Conservation (phyloP, 2,329 filamentous ascomycete species). For the Aureobasidium namibiae region DNA sequence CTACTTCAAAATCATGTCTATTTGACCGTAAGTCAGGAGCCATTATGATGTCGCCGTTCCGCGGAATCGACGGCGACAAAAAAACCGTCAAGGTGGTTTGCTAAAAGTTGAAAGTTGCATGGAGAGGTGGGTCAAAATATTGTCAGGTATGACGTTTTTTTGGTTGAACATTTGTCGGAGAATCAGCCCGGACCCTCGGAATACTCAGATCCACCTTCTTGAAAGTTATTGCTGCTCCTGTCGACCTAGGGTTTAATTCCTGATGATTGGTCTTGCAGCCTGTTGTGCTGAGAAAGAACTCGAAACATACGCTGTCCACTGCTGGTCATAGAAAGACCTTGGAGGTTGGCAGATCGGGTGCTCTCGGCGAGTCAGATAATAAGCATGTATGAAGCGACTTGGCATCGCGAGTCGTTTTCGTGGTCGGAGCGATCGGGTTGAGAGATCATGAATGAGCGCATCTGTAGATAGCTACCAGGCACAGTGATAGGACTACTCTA, state of each 20-base stretch:
- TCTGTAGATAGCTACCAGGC: neutral
- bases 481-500: conserved; percentile 27
- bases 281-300: neutral
- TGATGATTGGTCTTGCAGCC: neutral
- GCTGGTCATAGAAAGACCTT: neutral
- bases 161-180: neutral
- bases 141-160: neutral
- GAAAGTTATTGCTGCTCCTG: neutral
- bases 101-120: neutral
- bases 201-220: neutral
- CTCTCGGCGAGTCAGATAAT: too few relatives aligned
- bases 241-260: neutral
- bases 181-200: neutral
- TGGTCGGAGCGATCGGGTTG: neutral
- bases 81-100: neutral
- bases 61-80: neutral
- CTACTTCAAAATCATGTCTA: neutral
- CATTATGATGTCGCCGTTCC: conserved; percentile 2
- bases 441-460: neutral
- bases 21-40: neutral
- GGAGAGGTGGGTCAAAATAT: neutral
- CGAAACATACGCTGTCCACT: neutral
- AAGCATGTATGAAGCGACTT: neutral
- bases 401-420: neutral
- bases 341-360: neutral